Base-by-base conservation (phyloP, 2,329 filamentous ascomycete genomes). In the Gremmenia infestans region DNA sequence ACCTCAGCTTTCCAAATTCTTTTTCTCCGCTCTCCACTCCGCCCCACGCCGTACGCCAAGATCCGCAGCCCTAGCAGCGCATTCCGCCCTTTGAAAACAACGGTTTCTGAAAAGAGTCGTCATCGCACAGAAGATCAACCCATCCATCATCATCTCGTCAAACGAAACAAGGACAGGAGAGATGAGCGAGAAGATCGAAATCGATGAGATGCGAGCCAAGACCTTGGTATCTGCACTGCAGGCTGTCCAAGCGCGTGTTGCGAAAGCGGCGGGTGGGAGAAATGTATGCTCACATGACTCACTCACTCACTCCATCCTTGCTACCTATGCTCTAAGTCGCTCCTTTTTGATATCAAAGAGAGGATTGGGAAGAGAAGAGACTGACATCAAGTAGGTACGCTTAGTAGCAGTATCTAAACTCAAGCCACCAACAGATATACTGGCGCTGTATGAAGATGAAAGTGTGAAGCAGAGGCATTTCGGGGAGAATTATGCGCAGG, bases 371-470 rank as follows among this genome's bases (percentile, higher is more conserved):
- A 54, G 65, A 55, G 50, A 60, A 40, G 48, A 52, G n/a, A 36
- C 57, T 54, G 56, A 53, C 48, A 47, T 36, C 32, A 50, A 60
- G 49, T 63, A 90, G 86, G 82, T 93, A 60, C 87, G 94, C 48
- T 81, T 99, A 40, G 91, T 99, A 43, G 93, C 94, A 28, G 94
- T 99, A 50, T 97, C 92, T 42, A 99, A 99, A 74, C 80, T 97
- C 63, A 97, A 99, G 75, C 93, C 94, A 14, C 90, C 86, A 57
- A 89, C 89, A 67, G 94, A 99, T 72, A 88, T 99, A 66, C 79
- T 96, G 54, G 87, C 91, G 32, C 82, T 99, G 1, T 87, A 95
- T 74, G 78, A 81, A 65, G 72, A 78, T 0, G 77, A 80, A 1
- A 62, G 60, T 1, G 71, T 75, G 32, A 72, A 75, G 1, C 89